Conservation (phyloP, 73 alveolate species). For the Paramecium octaurelia region DNA sequence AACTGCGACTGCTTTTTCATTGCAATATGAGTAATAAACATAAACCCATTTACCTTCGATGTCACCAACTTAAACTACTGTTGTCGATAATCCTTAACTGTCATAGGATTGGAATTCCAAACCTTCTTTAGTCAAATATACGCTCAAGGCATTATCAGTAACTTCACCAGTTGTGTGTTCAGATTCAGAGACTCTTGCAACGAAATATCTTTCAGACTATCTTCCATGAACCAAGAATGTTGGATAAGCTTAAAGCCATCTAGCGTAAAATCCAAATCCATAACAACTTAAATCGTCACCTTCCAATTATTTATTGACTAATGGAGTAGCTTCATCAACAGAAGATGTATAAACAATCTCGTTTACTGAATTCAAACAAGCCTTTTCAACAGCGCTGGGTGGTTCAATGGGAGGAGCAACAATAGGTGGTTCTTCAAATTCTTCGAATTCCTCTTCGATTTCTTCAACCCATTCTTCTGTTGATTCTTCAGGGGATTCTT, state of each 20-base stretch:
- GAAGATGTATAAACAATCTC: neutral
- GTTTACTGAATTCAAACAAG: neutral
- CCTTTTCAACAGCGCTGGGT: neutral
- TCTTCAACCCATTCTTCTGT: neutral
- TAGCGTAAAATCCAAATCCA: conserved; percentile 42
- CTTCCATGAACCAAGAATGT: conserved; percentile 17
- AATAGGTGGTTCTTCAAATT: conserved; percentile 12
- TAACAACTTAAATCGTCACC: neutral
- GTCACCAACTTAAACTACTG: neutral
- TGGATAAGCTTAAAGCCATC: conserved; percentile 25
- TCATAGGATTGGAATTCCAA: neutral
- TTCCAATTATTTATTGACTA: neutral
- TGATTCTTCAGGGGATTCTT: neutral
- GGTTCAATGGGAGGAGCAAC: neutral
- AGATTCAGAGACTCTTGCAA: neutral
- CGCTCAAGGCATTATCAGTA: neutral
- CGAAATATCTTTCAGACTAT: neutral
- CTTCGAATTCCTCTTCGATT: neutral
- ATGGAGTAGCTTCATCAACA: conserved; percentile 19
- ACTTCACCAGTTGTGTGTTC: neutral
- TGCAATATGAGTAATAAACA: neutral
- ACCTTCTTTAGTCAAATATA: conserved; percentile 24
- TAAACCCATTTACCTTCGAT: conserved; percentile 21
- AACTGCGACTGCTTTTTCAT: conserved; percentile 8
- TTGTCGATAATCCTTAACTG: neutral